A percentile compares a stretch with the other conserved stretches of the same genome.
Conservation (phyloP, 83 land plant genomes). For the Picea abies region DNA sequence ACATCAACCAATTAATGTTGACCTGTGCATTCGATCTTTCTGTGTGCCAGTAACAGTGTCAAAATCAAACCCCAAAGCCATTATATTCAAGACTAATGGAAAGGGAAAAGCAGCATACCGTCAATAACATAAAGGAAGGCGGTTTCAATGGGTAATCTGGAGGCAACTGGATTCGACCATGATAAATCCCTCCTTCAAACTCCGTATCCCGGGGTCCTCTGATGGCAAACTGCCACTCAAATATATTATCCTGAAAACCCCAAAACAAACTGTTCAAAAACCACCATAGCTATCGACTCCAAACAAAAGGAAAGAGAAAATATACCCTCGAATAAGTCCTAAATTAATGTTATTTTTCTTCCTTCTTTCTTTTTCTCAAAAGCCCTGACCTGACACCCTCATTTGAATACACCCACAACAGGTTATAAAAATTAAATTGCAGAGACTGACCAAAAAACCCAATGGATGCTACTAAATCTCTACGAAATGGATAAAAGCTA, state of each 20-base stretch:
- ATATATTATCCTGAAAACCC: constrained; percentile 83
- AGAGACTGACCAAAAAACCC: no score
- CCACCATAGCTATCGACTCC: background rate
- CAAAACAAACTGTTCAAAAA: background rate
- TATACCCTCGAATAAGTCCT: background rate
- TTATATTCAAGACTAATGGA: background rate
- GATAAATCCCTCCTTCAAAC: constrained; percentile 97
- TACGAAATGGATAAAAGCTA: no score
- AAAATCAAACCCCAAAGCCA: constrained; percentile 6
- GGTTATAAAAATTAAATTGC: no score
- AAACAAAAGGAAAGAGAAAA: background rate
- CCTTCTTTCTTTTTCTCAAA: no score
- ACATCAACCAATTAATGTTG: background rate
- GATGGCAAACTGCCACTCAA: constrained; percentile 99
- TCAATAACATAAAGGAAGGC: constrained; percentile 90
- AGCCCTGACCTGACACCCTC: no score
- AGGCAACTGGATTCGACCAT: constrained; percentile 95
- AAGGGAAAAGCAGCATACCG: constrained; percentile 38
- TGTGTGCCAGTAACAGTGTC: background rate
- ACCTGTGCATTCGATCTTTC: background rate
- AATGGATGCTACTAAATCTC: no score
- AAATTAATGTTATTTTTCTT: background rate
- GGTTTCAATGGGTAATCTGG: constrained; percentile 97
- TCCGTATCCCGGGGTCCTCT: constrained; percentile 88
- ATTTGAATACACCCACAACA: no score